A percentile compares a stretch with the other conserved stretches of the same genome.
Conservation (phyloP, 306 rosid genomes). For the Citrullus amarus region DNA sequence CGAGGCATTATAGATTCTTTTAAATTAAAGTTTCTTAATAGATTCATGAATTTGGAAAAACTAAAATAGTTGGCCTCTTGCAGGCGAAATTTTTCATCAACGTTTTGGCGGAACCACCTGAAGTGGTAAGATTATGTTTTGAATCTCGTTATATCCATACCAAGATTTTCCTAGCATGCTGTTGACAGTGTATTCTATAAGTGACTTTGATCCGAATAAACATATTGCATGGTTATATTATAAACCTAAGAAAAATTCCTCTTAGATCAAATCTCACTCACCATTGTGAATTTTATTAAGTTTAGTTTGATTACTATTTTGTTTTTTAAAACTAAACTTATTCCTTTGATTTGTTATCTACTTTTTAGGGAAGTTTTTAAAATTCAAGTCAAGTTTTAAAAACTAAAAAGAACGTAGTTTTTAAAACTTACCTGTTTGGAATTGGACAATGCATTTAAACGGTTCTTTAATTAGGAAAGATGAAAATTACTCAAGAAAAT, state of each 20-base stretch:
- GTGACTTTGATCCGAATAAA: not conserved
- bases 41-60: not conserved
- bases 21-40: too few species aligned
- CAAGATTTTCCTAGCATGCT: not conserved
- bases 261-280: not conserved
- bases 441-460: too few species aligned
- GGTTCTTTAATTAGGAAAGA: too few species aligned
- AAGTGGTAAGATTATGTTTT: conserved; percentile 57
- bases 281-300: not conserved
- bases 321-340: not conserved
- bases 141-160: not conserved
- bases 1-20: not conserved
- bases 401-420: too few species aligned
- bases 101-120: conserved; percentile 93
- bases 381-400: too few species aligned
- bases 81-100: conserved; percentile 98
- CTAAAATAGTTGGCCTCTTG: not conserved
- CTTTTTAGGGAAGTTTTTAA: too few species aligned
- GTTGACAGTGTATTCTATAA: not conserved
- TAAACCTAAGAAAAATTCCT: not conserved
- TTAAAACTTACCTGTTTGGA: too few species aligned
- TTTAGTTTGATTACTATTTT: not conserved
- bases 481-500: too few species aligned
- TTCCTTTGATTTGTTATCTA: too few species aligned
- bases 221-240: not conserved